These are phyloP conservation scores for Schizonepeta tenuifolia DNA, from an alignment of 257 asterid genomes.

Conservation along the genomic window DNA sequence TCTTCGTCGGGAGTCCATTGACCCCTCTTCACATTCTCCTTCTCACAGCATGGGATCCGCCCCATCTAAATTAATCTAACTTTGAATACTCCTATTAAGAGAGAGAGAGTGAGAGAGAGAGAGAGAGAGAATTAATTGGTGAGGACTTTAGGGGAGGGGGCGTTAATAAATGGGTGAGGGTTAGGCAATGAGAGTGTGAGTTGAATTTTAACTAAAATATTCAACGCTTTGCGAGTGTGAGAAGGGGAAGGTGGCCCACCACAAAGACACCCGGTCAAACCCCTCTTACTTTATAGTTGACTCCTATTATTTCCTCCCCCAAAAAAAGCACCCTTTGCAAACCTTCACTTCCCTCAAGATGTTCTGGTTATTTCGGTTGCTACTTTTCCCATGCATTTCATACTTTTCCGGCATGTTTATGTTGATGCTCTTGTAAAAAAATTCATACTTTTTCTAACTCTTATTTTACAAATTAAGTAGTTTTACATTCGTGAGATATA, in stretches of 20 bases:
- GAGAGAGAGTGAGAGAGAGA: too few species aligned
- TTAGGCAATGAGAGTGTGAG: slow-evolving; percentile 68
- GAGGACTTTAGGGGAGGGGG: background rate
- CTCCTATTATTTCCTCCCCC: too few species aligned
- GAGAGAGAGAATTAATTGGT: background rate
- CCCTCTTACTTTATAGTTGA: slow-evolving; percentile 17
- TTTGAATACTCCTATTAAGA: background rate
- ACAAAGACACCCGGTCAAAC: slow-evolving; percentile 85
- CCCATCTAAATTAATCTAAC: slow-evolving; percentile 51
- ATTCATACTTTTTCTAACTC: too few species aligned
- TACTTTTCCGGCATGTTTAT: too few species aligned
- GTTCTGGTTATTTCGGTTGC: too few species aligned
- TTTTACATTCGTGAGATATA: too few species aligned
- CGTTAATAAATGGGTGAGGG: slow-evolving; percentile 26
- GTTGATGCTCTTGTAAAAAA: too few species aligned
- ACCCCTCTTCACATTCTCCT: slow-evolving; percentile 85
- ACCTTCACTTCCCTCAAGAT: too few species aligned
- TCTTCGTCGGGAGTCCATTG: slow-evolving; percentile 99
- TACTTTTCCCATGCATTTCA: too few species aligned
- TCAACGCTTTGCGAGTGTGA: slow-evolving; percentile 97
- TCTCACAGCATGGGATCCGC: slow-evolving; percentile 91
- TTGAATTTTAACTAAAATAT: slow-evolving; percentile 70
- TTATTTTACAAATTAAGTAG: too few species aligned
- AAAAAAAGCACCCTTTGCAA: too few species aligned
- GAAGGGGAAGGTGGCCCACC: slow-evolving; percentile 78